A percentile compares a stretch with the other conserved stretches of the same genome.
These are phyloP conservation scores for Capsella rubella DNA, from an alignment of 441 rosid species.

Conservation along the genomic window DNA sequence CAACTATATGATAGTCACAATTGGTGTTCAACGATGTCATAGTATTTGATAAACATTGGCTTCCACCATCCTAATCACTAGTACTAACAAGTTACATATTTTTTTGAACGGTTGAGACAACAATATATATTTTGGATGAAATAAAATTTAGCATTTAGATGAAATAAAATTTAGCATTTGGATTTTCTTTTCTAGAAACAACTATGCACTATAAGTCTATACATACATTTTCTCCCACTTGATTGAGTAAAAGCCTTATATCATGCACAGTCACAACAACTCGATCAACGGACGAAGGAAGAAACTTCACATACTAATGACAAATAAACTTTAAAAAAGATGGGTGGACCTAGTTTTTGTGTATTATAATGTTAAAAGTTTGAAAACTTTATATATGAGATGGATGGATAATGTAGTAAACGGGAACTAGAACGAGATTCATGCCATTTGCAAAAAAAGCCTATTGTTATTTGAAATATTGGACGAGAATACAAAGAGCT, in stretches of 20 bases:
- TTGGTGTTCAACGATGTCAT: conserved; percentile 16
- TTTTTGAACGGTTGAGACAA: not conserved
- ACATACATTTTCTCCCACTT: conserved; percentile 31
- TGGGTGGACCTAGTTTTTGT: conserved; percentile 3
- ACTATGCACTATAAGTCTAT: conserved; percentile 15
- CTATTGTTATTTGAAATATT: conserved; percentile 1
- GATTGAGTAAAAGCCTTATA: conserved; percentile 25
- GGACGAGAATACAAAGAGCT: not conserved
- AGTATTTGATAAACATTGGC: conserved; percentile 3
- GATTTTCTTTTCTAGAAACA: conserved; percentile 40
- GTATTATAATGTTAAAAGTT: not conserved
- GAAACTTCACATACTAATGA: not conserved
- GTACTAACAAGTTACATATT: too few relatives aligned
- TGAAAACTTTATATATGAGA: not conserved
- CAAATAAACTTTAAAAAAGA: not conserved
- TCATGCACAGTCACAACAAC: conserved; percentile 38
- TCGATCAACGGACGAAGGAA: conserved; percentile 24
- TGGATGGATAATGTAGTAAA: conserved; percentile 9
- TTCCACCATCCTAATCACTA: too few relatives aligned
- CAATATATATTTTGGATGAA: not conserved
- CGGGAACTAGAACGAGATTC: conserved; percentile 14
- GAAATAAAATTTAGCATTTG: not conserved
- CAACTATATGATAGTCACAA: conserved; percentile 2
- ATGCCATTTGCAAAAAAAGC: not conserved
- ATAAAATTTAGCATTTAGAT: not conserved